phyloP scores from a whole-genome alignment of 75 land plant species.

The Chamaecyparis obtusa region DNA sequence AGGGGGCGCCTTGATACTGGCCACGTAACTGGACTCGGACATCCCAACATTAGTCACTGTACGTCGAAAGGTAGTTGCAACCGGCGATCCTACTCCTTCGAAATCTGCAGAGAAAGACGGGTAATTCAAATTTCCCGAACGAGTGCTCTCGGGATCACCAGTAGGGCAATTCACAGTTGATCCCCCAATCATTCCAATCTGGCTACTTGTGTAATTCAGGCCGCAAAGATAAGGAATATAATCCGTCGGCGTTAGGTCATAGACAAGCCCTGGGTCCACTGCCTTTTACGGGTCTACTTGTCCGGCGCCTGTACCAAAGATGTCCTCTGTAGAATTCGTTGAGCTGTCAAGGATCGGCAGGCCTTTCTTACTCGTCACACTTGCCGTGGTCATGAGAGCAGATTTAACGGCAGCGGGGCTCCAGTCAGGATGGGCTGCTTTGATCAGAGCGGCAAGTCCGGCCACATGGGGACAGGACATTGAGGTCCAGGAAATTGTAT shows the following conservation, averaged over 20 bases:
- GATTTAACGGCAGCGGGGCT: slow-evolving; percentile 36
- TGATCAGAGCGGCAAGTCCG: slow-evolving; percentile 30
- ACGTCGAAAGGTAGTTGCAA: slow-evolving; percentile 12
- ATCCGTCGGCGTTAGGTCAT: slow-evolving; percentile 30
- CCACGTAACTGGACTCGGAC: slow-evolving; percentile 30
- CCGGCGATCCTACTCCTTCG: not conserved
- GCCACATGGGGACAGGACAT: slow-evolving; percentile 35
- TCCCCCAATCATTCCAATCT: not conserved
- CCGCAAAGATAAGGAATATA: slow-evolving; percentile 40
- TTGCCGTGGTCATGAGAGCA: slow-evolving; percentile 33
- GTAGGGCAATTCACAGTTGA: not conserved
- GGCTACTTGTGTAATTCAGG: slow-evolving; percentile 10
- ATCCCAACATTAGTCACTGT: slow-evolving; percentile 63
- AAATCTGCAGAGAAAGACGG: slow-evolving; percentile 18
- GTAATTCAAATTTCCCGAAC: slow-evolving; percentile 26
- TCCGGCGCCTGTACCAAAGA: slow-evolving; percentile 30
- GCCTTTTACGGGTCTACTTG: slow-evolving; percentile 40
- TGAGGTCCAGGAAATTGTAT: slow-evolving; percentile 33
- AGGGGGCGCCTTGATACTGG: slow-evolving; percentile 32
- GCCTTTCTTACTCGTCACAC: not conserved
- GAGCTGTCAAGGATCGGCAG: not conserved
- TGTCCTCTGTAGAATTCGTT: not conserved
- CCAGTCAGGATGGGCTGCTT: slow-evolving; percentile 29
- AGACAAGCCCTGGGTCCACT: slow-evolving; percentile 44
- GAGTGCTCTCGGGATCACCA: not conserved